Evolutionary conservation across 2,329 filamentous ascomycete species (phyloP).

Genomic region (Curvularia spicifera): DNA sequence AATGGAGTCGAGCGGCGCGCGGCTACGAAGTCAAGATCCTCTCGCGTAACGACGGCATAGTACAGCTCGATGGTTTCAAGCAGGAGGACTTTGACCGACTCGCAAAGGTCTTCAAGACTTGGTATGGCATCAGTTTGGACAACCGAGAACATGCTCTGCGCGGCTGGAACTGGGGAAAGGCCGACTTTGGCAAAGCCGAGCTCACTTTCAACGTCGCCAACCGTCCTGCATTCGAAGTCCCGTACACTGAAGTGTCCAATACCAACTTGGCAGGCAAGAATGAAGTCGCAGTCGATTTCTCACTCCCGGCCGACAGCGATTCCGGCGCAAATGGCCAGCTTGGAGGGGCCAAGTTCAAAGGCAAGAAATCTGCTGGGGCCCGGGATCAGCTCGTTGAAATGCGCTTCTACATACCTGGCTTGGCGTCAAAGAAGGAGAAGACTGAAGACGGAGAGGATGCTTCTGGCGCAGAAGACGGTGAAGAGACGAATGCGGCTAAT

Average conservation of each 20-base stretch:
- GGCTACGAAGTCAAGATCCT: conserved; percentile 94
- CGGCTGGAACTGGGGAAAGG: conserved; percentile 99
- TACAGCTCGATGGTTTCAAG: conserved; percentile 94
- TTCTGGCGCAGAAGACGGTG: conserved; percentile 62
- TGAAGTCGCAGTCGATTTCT: conserved; percentile 95
- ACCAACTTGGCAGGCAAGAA: conserved; percentile 98
- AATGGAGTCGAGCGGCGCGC: conserved; percentile 93
- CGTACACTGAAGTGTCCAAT: conserved; percentile 96
- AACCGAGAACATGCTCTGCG: conserved; percentile 91
- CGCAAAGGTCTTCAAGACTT: conserved; percentile 93
- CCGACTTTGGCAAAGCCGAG: conserved; percentile 94
- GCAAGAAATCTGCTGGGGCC: conserved; percentile 87
- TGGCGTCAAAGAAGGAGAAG: conserved; percentile 72
- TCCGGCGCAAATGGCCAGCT: conserved; percentile 76
- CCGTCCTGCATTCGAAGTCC: conserved; percentile 92
- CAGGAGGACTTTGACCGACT: conserved; percentile 94
- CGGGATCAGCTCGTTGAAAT: conserved; percentile 96
- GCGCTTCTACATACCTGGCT: conserved; percentile 97
- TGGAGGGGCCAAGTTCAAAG: conserved; percentile 75
- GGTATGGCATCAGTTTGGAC: conserved; percentile 94
- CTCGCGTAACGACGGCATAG: conserved; percentile 80
- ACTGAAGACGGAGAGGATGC: conserved; percentile 72
- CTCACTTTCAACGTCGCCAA: conserved; percentile 97
- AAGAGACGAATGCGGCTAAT: conserved; percentile 93
- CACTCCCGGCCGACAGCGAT: conserved; percentile 73